These are phyloP conservation scores for Craterostigma plantagineum DNA, from an alignment of 257 asterid genomes.

Conservation along the genomic window DNA sequence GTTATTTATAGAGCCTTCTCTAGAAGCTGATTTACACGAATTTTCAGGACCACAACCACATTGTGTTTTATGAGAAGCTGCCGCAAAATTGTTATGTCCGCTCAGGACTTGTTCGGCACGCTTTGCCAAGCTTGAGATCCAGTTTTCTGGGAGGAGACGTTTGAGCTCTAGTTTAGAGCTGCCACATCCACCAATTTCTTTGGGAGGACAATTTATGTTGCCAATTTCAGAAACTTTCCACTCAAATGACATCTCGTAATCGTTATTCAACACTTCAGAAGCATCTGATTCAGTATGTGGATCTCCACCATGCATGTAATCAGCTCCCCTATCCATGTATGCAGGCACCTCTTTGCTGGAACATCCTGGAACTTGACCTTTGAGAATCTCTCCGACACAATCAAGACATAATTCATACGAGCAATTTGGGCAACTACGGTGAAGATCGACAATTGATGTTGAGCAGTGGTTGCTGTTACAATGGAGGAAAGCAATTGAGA, in stretches of 20 bases:
- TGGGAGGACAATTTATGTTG: conserved; percentile 42
- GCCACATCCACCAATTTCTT: conserved; percentile 76
- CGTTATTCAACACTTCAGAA: conserved; percentile 10
- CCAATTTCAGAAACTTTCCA: conserved; percentile 26
- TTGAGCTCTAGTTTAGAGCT: conserved; percentile 49
- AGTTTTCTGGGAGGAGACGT: conserved; percentile 49
- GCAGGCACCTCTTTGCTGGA: conserved; percentile 9
- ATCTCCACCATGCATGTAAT: conserved; percentile 84
- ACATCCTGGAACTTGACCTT: conserved; percentile 25
- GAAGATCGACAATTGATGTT: conserved; percentile 93
- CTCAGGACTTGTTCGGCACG: conserved; percentile 25
- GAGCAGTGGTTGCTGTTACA: conserved; percentile 75
- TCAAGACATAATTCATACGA: conserved; percentile 68
- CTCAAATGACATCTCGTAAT: conserved; percentile 14
- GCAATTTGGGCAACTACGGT: conserved; percentile 76
- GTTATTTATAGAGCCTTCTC: conserved; percentile 33
- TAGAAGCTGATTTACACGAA: conserved; percentile 24
- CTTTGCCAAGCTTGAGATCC: conserved; percentile 39
- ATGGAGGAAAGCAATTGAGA: neutral
- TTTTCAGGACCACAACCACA: conserved; percentile 13
- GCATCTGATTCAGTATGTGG: conserved; percentile 20
- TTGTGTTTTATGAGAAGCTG: conserved; percentile 10
- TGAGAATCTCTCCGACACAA: conserved; percentile 56
- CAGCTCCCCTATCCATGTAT: conserved; percentile 32
- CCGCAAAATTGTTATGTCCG: conserved; percentile 7